Base-by-base conservation (phyloP, 2,329 filamentous ascomycete species). In the Pyricularia grisea region DNA sequence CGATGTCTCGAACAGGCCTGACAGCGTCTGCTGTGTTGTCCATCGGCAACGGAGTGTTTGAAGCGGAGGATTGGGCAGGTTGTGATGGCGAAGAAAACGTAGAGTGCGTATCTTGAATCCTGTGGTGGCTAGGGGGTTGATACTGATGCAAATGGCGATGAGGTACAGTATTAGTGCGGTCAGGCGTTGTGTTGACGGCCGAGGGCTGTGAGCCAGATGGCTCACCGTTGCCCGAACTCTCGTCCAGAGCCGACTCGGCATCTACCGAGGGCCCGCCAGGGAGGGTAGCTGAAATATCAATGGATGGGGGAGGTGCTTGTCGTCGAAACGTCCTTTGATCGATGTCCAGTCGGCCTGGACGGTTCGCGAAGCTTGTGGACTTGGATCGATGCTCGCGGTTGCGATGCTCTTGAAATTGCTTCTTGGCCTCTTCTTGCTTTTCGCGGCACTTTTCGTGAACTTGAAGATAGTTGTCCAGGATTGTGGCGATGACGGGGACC, bases 401-500 rank as follows among this genome's bases (percentile, higher is more conserved):
- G 65, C 85, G 83, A 72, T 85, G 81, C 55, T 86, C 83, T 66
- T 83, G 80, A 55, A 85, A 82, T 74, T 88, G 85, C 74, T 92
- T 92, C 75, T 96, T 95, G 68, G 88, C 86, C 76, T 97, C 88
- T 75, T 97, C 93, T 33, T 90, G 90, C 80, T 92, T 92, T 77
- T 95, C 92, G 71, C 92, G 90, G 77, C 92, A 92, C 79, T 93
- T 94, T 74, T 98, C 94, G 72, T 97, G 90, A 70, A 97, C 93
- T 77, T 96, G 93, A 81, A 97, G 94, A 81, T 99, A 99, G 80
- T 98, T 98, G 81, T 97, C 93, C 71, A 99, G 88, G 68, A 99
- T 97, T 66, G 95, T 98, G 69, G 95, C 95, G 75, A 99, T 97
- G 75, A 99, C 95, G 2, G 95, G 95, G 4, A 99, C 95, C 92